Conservation (phyloP, 176 grass and related monocot genomes). For the bread wheat (Triticum aestivum) region IWGSC_CS_RefSeq_v2.1 NC_057794.1:77616189-77616688, state of each 20-base stretch:
- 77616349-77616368: constrained; percentile 43
- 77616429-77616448: constrained; percentile 42
- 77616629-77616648: constrained; percentile 82
- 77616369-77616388: constrained; percentile 20
- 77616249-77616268: background rate
- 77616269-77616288: background rate
- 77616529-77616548: constrained; percentile 21
- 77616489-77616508: constrained; percentile 41
- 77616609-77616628: constrained; percentile 67
- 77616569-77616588: background rate
- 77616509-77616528: constrained; percentile 31
- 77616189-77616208: constrained; percentile 80
- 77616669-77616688: too few species aligned
- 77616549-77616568: background rate
- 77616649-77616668: constrained; percentile 33
- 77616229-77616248: constrained; percentile 73
- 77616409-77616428: constrained; percentile 49
- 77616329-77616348: constrained; percentile 50
- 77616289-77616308: background rate
- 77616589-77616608: too few species aligned
- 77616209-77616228: constrained; percentile 78
- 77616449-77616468: constrained; percentile 34
- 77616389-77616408: constrained; percentile 18
- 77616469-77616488: constrained; percentile 49
- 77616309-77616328: background rate